Conservation (phyloP, 495 filamentous ascomycete species). For the Podospora comata region DNA sequence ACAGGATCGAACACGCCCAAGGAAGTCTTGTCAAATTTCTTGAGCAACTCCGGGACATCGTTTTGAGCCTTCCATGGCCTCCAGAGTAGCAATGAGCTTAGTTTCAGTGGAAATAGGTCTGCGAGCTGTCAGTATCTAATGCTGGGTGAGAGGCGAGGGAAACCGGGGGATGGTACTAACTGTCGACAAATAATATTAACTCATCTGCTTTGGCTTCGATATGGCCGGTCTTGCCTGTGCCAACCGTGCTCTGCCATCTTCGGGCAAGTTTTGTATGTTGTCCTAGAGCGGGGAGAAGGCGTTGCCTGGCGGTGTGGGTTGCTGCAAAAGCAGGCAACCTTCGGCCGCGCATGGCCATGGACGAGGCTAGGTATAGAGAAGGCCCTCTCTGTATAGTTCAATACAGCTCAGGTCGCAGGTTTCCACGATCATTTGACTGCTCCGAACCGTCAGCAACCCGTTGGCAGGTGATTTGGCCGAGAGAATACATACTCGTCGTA, state of each 20-base stretch:
- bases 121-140: constrained; percentile 1
- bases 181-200: constrained; percentile 85
- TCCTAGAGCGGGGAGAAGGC: not conserved
- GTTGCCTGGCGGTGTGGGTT: constrained; percentile 5
- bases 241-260: constrained; percentile 39
- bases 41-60: constrained; percentile 59
- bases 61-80: constrained; percentile 55
- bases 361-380: constrained; percentile 11
- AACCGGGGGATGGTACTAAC: constrained; percentile 47
- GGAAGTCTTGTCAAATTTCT: constrained; percentile 58
- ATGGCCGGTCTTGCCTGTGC: constrained; percentile 63
- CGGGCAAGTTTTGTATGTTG: not conserved
- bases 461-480: not conserved
- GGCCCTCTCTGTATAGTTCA: not conserved
- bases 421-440: not conserved
- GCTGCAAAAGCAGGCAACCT: constrained; percentile 6
- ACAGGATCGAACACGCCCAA: constrained; percentile 60
- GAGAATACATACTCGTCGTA: not conserved
- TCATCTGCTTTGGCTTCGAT: constrained; percentile 69
- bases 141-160: not conserved
- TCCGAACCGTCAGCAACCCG: not conserved
- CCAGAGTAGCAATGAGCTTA: constrained; percentile 63
- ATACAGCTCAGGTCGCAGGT: not conserved
- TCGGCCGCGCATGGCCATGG: constrained; percentile 14
- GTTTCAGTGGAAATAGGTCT: constrained; percentile 82